Conservation (phyloP, 805 yeast species). For the Lachancea fermentati region DNA sequence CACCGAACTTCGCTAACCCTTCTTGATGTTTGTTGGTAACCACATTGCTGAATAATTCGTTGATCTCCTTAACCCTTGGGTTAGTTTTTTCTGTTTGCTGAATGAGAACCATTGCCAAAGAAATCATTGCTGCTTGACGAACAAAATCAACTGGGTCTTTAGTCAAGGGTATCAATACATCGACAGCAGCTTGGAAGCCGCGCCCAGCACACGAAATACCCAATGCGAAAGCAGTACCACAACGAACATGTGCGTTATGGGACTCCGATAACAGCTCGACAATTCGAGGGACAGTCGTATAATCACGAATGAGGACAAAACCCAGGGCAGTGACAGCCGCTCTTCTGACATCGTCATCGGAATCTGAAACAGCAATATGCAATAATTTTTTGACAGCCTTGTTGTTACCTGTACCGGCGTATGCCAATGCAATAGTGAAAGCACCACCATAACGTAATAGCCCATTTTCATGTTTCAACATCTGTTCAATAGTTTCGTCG, state of each 20-base stretch:
- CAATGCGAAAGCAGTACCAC: constrained; percentile 95
- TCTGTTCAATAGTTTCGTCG: constrained; percentile 55
- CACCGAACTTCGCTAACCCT: constrained; percentile 96
- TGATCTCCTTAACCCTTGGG: constrained; percentile 75
- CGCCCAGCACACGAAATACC: constrained; percentile 98
- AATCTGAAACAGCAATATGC: constrained; percentile 94
- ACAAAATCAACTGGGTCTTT: constrained; percentile 96
- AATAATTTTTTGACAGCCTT: constrained; percentile 77
- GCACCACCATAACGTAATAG: constrained; percentile 94
- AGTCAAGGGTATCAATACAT: constrained; percentile 84
- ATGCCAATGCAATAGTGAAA: constrained; percentile 88
- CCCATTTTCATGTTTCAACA: constrained; percentile 72
- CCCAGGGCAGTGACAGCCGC: constrained; percentile 92
- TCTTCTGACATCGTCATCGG: constrained; percentile 93
- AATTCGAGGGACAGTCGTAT: constrained; percentile 89
- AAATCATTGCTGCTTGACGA: constrained; percentile 94
- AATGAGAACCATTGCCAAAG: constrained; percentile 83
- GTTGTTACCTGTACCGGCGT: constrained; percentile 93
- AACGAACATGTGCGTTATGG: constrained; percentile 96
- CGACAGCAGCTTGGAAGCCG: constrained; percentile 81
- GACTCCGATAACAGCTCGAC: constrained; percentile 90
- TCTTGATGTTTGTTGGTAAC: constrained; percentile 88
- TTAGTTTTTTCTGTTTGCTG: constrained; percentile 78
- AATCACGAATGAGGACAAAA: constrained; percentile 83
- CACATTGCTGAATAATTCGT: constrained; percentile 68